Evolutionary conservation across 2,329 filamentous ascomycete genomes (phyloP).

Genomic region (Trichoderma brevicompactum): DNA sequence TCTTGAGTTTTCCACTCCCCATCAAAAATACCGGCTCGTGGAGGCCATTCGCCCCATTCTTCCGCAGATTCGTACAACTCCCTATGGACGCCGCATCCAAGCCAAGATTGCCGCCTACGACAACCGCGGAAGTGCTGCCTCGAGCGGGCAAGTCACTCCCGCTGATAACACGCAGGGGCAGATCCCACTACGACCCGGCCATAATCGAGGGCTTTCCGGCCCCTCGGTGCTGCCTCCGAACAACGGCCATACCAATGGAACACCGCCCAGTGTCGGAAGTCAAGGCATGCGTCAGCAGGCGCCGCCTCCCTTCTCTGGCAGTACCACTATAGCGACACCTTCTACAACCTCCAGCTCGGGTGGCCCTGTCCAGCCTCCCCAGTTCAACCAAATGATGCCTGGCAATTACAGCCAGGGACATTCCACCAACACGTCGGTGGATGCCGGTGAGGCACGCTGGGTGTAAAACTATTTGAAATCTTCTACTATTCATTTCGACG

Average conservation of each 20-base stretch:
- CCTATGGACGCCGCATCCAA: constrained; percentile 91
- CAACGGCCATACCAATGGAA: constrained; percentile 33
- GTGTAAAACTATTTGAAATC: constrained; percentile 42
- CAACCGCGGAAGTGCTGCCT: constrained; percentile 48
- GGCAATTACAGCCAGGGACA: constrained; percentile 36
- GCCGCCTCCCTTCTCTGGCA: constrained; percentile 42
- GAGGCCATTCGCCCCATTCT: constrained; percentile 85
- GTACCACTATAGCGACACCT: constrained; percentile 41
- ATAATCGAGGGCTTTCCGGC: constrained; percentile 50
- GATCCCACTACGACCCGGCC: constrained; percentile 52
- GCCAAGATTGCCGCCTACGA: constrained; percentile 77
- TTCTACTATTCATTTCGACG: constrained; percentile 32
- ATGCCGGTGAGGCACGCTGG: constrained; percentile 46
- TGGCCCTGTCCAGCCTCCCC: constrained; percentile 38
- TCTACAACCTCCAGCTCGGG: constrained; percentile 33
- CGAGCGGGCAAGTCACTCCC: constrained; percentile 56
- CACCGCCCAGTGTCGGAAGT: constrained; percentile 32
- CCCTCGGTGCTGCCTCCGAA: constrained; percentile 42
- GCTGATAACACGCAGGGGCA: constrained; percentile 60
- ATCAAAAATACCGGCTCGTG: constrained; percentile 74
- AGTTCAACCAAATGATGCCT: constrained; percentile 38
- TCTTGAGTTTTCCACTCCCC: constrained; percentile 77
- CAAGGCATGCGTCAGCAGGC: constrained; percentile 42
- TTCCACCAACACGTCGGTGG: constrained; percentile 35
- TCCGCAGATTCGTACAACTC: constrained; percentile 83